phyloP scores from a whole-genome alignment of 2,329 filamentous ascomycete genomes.

The Aquanectria penicillioides region DNA sequence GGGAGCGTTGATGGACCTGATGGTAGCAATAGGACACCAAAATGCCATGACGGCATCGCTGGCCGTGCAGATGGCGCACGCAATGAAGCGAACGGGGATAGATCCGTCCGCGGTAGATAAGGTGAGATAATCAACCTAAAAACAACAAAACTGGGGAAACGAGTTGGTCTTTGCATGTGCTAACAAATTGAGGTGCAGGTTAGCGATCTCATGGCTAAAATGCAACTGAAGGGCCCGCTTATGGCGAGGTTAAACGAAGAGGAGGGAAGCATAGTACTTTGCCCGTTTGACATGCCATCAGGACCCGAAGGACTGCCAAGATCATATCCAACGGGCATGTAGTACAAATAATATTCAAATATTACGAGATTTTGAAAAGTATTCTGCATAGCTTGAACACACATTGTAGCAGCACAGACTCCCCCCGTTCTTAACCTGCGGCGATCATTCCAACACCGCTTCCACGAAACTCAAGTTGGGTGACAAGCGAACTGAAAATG shows the following conservation, averaged over 20 bases:
- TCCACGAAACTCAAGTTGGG: too few species aligned
- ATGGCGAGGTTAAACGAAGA: constrained; percentile 27
- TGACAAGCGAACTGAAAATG: too few species aligned
- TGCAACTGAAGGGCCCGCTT: constrained; percentile 26
- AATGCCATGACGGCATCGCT: constrained; percentile 77
- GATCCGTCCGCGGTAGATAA: constrained; percentile 38
- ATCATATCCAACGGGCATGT: constrained; percentile 11
- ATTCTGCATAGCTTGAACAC: too few species aligned
- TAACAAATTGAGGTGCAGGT: constrained; percentile 21
- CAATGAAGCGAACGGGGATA: constrained; percentile 58
- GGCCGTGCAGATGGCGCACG: constrained; percentile 74
- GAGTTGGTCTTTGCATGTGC: too few species aligned
- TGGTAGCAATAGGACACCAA: constrained; percentile 71
- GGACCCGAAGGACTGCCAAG: constrained; percentile 26
- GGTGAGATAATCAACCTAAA: constrained; percentile 17
- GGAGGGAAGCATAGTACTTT: constrained; percentile 32
- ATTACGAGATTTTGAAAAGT: not conserved
- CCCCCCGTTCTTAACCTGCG: too few species aligned
- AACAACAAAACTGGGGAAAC: too few species aligned
- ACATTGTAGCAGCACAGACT: too few species aligned
- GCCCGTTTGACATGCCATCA: constrained; percentile 31
- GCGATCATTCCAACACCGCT: too few species aligned
- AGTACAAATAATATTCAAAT: not conserved
- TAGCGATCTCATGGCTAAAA: constrained; percentile 24
- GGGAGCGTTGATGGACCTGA: constrained; percentile 73